Conservation (phyloP, 306 rosid species). For the Castanea crenata region DNA sequence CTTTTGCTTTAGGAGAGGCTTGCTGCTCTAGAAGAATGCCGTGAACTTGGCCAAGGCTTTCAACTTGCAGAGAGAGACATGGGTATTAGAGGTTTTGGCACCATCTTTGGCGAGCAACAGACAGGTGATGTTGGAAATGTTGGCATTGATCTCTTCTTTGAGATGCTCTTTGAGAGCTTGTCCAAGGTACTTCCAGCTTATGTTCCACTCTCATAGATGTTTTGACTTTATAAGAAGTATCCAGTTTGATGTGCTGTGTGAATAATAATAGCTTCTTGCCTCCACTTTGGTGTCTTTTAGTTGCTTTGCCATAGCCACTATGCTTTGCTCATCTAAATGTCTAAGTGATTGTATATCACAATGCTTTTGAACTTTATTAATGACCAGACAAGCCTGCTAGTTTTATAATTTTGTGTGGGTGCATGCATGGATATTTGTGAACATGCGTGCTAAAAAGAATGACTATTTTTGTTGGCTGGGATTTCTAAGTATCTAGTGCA, state of each 20-base stretch:
- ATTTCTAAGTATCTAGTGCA: conserved; percentile 3
- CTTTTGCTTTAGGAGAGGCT: conserved; percentile 74
- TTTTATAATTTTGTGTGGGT: not conserved
- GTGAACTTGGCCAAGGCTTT: conserved; percentile 96
- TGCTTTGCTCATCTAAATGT: not conserved
- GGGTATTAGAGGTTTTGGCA: conserved; percentile 97
- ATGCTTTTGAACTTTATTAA: not conserved
- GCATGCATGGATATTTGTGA: not conserved
- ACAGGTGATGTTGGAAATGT: conserved; percentile 97
- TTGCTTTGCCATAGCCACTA: not conserved
- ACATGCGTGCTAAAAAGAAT: conserved; percentile 1
- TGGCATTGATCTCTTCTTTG: conserved; percentile 94
- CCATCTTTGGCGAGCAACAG: conserved; percentile 93
- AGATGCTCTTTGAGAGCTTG: conserved; percentile 98
- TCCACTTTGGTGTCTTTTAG: conserved; percentile 9
- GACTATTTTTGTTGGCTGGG: not conserved
- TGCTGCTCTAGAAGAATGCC: conserved; percentile 87
- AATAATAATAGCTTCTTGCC: conserved; percentile 10
- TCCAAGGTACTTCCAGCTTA: conserved; percentile 61
- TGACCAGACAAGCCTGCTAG: not conserved
- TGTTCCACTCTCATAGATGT: conserved; percentile 9
- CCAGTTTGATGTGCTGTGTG: not conserved
- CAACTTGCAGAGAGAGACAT: conserved; percentile 97
- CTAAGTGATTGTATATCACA: not conserved
- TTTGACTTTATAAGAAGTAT: conserved; percentile 7